Conservation (phyloP, 2,329 filamentous ascomycete species). For the Phaeomoniella chlamydospora region DNA sequence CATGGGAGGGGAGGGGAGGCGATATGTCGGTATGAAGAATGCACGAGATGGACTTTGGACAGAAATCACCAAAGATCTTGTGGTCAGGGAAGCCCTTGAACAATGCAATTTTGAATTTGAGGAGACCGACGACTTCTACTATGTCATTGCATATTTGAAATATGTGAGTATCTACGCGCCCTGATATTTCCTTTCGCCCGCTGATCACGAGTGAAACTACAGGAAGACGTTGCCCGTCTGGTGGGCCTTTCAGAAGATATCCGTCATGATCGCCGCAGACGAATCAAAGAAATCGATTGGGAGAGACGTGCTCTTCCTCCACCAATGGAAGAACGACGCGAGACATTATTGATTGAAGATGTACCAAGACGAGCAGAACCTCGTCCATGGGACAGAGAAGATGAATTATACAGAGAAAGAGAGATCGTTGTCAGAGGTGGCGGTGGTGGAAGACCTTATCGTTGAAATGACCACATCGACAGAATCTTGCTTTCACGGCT, state of each 20-base stretch:
- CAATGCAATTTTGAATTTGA: constrained; percentile 75
- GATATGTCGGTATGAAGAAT: constrained; percentile 22
- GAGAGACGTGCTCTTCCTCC: constrained; percentile 20
- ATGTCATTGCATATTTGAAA: constrained; percentile 78
- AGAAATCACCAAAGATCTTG: constrained; percentile 87
- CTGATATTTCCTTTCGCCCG: constrained; percentile 1
- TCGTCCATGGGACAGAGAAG: constrained; percentile 11
- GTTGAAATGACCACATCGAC: constrained; percentile 1
- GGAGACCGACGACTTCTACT: constrained; percentile 80
- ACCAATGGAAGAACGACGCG: constrained; percentile 3
- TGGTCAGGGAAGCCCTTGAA: constrained; percentile 75
- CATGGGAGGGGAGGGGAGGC: constrained; percentile 26
- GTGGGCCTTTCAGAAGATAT: constrained; percentile 75
- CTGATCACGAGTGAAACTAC: constrained; percentile 2
- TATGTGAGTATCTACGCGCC: constrained; percentile 49
- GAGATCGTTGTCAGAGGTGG: constrained; percentile 12
- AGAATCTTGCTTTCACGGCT: too few species aligned
- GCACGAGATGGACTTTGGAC: constrained; percentile 66
- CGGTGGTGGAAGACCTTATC: constrained; percentile 1
- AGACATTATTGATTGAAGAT: constrained; percentile 9
- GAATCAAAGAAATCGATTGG: constrained; percentile 43
- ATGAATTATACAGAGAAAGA: constrained; percentile 12
- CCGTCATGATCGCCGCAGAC: constrained; percentile 46
- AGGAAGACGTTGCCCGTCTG: constrained; percentile 80
- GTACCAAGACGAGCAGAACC: constrained; percentile 5